Conservation (phyloP, 2,329 filamentous ascomycete genomes). For the Sarocladium kiliense region DNA sequence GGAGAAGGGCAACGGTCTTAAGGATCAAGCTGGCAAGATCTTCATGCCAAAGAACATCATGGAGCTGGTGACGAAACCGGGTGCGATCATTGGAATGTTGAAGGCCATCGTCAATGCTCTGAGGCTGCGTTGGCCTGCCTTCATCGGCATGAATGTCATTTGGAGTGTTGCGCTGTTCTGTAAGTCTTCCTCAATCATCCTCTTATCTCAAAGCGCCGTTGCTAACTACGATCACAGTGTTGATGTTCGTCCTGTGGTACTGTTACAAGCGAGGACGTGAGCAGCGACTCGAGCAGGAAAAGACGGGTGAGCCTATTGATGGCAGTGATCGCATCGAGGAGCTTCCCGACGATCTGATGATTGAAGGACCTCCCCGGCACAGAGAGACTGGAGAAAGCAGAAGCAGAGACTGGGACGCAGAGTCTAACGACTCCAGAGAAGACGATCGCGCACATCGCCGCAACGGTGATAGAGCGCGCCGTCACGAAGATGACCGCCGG, state of each 20-base stretch:
- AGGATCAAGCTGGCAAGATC: conserved; percentile 60
- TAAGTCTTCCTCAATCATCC: conserved; percentile 39
- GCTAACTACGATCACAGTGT: conserved; percentile 44
- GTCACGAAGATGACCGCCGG: background rate
- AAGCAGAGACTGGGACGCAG: conserved; percentile 1
- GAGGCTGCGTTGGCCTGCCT: conserved; percentile 81
- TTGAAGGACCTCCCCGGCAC: background rate
- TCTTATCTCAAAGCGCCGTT: conserved; percentile 8
- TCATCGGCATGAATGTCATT: conserved; percentile 85
- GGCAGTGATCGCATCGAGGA: conserved; percentile 41
- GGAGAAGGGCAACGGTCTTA: conserved; percentile 51
- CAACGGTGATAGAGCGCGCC: background rate
- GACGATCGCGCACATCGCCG: background rate
- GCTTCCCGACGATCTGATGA: conserved; percentile 38
- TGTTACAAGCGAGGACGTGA: conserved; percentile 94
- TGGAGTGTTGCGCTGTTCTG: conserved; percentile 85
- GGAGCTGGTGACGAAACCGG: conserved; percentile 77
- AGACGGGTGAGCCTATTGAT: conserved; percentile 31
- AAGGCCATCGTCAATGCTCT: conserved; percentile 88
- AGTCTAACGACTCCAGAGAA: background rate
- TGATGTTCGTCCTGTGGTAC: conserved; percentile 96
- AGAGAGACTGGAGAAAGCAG: background rate
- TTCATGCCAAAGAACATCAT: conserved; percentile 68
- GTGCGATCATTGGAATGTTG: conserved; percentile 78
- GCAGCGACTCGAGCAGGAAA: conserved; percentile 64